A percentile compares a stretch with the other conserved stretches of the same genome.
Evolutionary conservation across 2,329 filamentous ascomycete species (phyloP).

Genomic region (Metarhizium rileyi): DNA sequence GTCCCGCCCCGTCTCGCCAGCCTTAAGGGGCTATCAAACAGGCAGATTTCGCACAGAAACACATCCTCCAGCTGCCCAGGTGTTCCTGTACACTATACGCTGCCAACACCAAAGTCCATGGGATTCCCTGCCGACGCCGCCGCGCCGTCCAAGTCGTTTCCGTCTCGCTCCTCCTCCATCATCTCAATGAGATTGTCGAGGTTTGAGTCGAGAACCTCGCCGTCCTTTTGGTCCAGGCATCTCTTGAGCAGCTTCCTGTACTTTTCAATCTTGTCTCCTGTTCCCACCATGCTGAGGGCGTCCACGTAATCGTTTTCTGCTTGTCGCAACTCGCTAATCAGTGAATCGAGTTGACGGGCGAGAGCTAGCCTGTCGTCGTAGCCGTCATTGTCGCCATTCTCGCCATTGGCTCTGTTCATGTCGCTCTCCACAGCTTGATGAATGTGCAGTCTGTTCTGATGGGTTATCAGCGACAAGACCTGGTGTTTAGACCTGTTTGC

Average conservation of each 20-base stretch:
- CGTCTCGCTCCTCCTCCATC: constrained; percentile 52
- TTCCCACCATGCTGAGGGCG: constrained; percentile 57
- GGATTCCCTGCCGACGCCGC: constrained; percentile 19
- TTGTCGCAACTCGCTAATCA: constrained; percentile 49
- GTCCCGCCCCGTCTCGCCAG: not conserved
- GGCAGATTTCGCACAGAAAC: not conserved
- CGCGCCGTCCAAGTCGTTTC: constrained; percentile 25
- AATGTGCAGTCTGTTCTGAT: constrained; percentile 43
- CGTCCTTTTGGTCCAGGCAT: constrained; percentile 57
- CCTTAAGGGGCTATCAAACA: not conserved
- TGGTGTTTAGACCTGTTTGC: constrained; percentile 39
- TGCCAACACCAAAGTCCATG: constrained; percentile 17
- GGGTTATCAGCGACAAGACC: constrained; percentile 38
- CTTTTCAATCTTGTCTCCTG: constrained; percentile 62
- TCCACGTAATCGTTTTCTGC: constrained; percentile 60
- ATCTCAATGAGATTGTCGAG: constrained; percentile 50
- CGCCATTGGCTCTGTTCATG: constrained; percentile 41
- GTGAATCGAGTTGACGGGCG: constrained; percentile 44
- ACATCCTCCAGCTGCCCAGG: not conserved
- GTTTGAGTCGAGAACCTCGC: constrained; percentile 57
- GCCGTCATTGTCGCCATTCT: constrained; percentile 31
- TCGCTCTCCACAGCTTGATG: constrained; percentile 43
- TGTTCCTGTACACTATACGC: not conserved
- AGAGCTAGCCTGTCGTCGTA: constrained; percentile 48
- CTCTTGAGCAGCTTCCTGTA: constrained; percentile 61